Evolutionary conservation across 768 basidiomycete species (phyloP), one percentile per base, ranked within the genome.

Genomic region (Suillus clintonianus): DNA sequence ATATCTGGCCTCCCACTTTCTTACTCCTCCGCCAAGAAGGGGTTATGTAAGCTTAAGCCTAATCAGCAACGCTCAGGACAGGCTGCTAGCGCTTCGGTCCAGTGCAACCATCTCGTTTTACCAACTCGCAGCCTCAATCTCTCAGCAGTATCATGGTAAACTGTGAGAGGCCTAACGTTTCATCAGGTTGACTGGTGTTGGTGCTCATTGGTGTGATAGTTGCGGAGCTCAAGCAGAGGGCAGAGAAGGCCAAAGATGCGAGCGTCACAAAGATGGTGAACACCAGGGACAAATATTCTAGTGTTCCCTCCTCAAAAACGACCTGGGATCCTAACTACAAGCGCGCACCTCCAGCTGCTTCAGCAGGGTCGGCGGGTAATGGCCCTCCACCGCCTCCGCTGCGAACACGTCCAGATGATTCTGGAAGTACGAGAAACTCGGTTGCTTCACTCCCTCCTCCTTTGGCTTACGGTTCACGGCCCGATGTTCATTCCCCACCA

Each of bases 181-280:
- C 13, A 22, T 43, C 48, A 56, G 45, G 42, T 55, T 45, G 60
- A 36, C 48, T n/a, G 56, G 41, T 19, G 17, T 55, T 55, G 37
- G 27, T 51, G 62, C 62, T 60, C 61, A 64, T 55, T 24, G 39
- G 54, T 45, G 27, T 41, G 17, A 45, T 64, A 88, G 87, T 89
- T 62, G 85, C 87, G 61, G 89, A 90, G 51, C 73, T 91, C 58
- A 89, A 89, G 72, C 83, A 83, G 45, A 86, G 85, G 67, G 90
- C 90, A 11, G 72, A 75, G 24, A 86, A 85, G 62, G 87, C 81
- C n/a, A 88, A 88, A 62, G 85, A 86, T 70, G 80, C 81, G 2
- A 76, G 83, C 19, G 80, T 85, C 17, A 77, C 79, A 63, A 86
- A 82, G 70, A 59, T 86, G 59, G 79, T 83, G 64, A 80, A 80